A percentile compares a stretch with the other conserved stretches of the same genome.
phyloP scores from a whole-genome alignment of 495 filamentous ascomycete species.

The Trichoderma erinaceum region DNA sequence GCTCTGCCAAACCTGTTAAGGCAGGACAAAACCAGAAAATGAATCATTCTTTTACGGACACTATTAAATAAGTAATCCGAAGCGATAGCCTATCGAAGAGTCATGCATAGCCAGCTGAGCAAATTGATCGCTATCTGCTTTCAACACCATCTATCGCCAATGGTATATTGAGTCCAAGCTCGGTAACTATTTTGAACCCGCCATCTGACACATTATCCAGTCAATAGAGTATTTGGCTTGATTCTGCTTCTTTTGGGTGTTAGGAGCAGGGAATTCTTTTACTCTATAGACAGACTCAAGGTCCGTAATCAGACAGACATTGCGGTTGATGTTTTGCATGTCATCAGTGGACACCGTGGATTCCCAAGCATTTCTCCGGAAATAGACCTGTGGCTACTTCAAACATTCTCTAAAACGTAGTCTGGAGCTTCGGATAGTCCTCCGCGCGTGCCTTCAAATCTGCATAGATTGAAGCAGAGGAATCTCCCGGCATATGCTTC shows the following conservation, averaged over 20 bases:
- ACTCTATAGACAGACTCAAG: too few species aligned
- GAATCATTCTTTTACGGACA: background rate
- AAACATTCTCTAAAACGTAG: conserved; percentile 26
- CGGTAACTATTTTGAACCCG: too few species aligned
- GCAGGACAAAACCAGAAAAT: background rate
- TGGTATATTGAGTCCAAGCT: too few species aligned
- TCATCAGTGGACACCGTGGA: background rate
- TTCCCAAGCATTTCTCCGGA: background rate
- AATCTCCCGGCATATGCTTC: conserved; percentile 30
- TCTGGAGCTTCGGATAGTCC: conserved; percentile 37
- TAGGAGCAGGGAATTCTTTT: too few species aligned
- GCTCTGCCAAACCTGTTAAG: background rate
- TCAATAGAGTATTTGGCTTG: too few species aligned
- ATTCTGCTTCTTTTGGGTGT: too few species aligned
- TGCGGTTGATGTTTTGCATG: background rate
- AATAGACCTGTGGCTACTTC: background rate
- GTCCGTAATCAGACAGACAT: too few species aligned
- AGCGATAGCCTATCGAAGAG: background rate
- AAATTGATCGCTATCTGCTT: background rate
- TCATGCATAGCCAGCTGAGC: background rate
- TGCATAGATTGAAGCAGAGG: conserved; percentile 35
- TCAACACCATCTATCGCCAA: background rate
- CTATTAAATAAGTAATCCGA: background rate
- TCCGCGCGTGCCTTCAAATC: conserved; percentile 35
- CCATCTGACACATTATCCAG: too few species aligned